Evolutionary conservation across 768 basidiomycete genomes (phyloP), one percentile per base, ranked within the genome.

Genomic region (Ramaria rubella): DNA sequence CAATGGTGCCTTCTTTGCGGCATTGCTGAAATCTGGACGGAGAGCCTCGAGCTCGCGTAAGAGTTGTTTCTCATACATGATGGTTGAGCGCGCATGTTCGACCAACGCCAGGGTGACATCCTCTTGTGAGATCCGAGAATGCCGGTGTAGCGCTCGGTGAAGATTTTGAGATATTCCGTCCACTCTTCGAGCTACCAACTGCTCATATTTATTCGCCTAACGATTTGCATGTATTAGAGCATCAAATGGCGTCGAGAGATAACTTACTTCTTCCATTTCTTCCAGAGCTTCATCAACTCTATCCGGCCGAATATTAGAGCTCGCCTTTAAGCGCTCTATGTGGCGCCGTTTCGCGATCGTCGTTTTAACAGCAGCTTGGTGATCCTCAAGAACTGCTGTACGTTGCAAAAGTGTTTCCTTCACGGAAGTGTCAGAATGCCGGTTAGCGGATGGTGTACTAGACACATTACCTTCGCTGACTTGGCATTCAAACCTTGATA

Each of bases 401-500:
- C 96, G 85, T 75, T 94, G 91, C 52, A 84, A 80, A 8, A 98
- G 72, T 0, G 96, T 94, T 69, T 95, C 93, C 69, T 68, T 55
- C 26, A 52, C 19, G n/a, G n/a, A n/a, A 15, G 6, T 4, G n/a
- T 42, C n/a, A n/a, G 7, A 36, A 36, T 17, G 40, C 23, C 40
- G n/a, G 40, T 8, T 42, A 7, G 40, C 2, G n/a, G 23, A 14
- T 19, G 44, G 49, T 26, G 26, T 21, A 57, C 2, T 12, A 33
- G 24, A 33, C 4, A 29, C 4, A 7, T 24, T 15, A 74, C 75
- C 63, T 96, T 97, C 1, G 96, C 96, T 19, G 94, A 91, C 44
- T 88, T 81, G n/a, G 96, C 93, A 65, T 99, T 98, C 73, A 94
- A 78, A 19, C 94, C 90, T 70, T 98, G 94, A 70, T 99, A 99